These are phyloP conservation scores for Yamagishiella unicocca DNA, from an alignment of 139 green algal species.

Conservation along the genomic window DNA sequence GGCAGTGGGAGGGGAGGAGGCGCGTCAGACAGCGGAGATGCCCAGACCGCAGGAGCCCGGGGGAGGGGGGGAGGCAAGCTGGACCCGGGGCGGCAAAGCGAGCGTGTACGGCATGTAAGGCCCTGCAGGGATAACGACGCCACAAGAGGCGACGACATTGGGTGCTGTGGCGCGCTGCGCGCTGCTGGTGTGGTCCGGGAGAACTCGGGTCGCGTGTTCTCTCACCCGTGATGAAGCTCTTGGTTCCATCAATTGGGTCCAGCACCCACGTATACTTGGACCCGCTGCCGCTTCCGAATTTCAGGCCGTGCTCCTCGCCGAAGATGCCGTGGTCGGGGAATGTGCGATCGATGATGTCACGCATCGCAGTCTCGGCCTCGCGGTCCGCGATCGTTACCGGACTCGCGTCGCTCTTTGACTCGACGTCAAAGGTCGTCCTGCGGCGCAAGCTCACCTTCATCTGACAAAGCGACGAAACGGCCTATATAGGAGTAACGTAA, in stretches of 20 bases:
- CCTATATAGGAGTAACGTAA: too few relatives aligned
- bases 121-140: too few relatives aligned
- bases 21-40: not conserved
- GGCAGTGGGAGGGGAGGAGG: too few relatives aligned
- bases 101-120: too few relatives aligned
- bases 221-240: conserved; percentile 99
- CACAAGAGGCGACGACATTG: too few relatives aligned
- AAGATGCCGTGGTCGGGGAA: conserved; percentile 88
- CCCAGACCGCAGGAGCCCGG: not conserved
- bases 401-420: conserved; percentile 85
- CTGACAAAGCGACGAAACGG: too few relatives aligned
- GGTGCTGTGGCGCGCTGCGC: too few relatives aligned
- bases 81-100: too few relatives aligned
- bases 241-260: conserved; percentile 99
- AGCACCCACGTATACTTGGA: conserved; percentile 93
- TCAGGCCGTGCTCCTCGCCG: conserved; percentile 90
- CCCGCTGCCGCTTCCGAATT: conserved; percentile 55
- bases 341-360: conserved; percentile 63
- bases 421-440: conserved; percentile 77
- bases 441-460: too few relatives aligned
- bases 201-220: too few relatives aligned
- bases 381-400: conserved; percentile 88
- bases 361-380: conserved; percentile 88
- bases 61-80: too few relatives aligned
- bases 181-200: too few relatives aligned